Evolutionary conservation across 2,329 filamentous ascomycete species (phyloP).

Genomic region (Cryphonectria radicalis): DNA sequence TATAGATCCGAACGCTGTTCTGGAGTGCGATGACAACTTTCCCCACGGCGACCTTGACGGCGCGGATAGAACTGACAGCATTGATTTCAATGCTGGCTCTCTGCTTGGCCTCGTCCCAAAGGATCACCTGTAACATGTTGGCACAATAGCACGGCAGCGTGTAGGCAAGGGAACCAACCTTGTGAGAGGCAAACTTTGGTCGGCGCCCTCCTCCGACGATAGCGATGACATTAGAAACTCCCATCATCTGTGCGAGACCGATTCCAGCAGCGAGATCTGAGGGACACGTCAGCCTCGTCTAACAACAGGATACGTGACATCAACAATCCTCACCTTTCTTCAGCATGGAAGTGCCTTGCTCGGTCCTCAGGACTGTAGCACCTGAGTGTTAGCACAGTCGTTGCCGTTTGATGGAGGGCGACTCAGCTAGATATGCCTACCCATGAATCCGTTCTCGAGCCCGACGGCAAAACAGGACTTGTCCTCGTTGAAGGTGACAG

Average conservation of each 20-base stretch:
- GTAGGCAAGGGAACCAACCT: conserved; percentile 52
- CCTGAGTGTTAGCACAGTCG: conserved; percentile 35
- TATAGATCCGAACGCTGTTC: conserved; percentile 81
- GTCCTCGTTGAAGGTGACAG: conserved; percentile 83
- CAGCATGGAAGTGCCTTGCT: conserved; percentile 70
- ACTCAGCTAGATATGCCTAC: conserved; percentile 49
- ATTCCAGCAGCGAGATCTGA: conserved; percentile 81
- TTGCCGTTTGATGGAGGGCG: not conserved
- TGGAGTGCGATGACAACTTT: conserved; percentile 81
- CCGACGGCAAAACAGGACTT: conserved; percentile 86
- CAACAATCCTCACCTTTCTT: conserved; percentile 37
- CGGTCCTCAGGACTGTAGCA: conserved; percentile 69
- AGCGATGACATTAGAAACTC: conserved; percentile 83
- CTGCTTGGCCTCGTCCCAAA: conserved; percentile 88
- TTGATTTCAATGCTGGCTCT: conserved; percentile 77
- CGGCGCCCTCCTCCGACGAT: conserved; percentile 86
- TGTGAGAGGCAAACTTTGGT: conserved; percentile 86
- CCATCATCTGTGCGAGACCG: conserved; percentile 83
- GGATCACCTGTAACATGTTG: conserved; percentile 62
- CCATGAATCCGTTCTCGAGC: conserved; percentile 82
- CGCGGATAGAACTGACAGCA: conserved; percentile 78
- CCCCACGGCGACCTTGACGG: conserved; percentile 75
- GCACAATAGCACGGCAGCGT: not conserved
- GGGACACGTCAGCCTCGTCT: conserved; percentile 7
- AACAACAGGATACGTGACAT: conserved; percentile 13